These are phyloP conservation scores for Solanum chiquidenum DNA, from an alignment of 257 asterid genomes.

Conservation along the genomic window DNA sequence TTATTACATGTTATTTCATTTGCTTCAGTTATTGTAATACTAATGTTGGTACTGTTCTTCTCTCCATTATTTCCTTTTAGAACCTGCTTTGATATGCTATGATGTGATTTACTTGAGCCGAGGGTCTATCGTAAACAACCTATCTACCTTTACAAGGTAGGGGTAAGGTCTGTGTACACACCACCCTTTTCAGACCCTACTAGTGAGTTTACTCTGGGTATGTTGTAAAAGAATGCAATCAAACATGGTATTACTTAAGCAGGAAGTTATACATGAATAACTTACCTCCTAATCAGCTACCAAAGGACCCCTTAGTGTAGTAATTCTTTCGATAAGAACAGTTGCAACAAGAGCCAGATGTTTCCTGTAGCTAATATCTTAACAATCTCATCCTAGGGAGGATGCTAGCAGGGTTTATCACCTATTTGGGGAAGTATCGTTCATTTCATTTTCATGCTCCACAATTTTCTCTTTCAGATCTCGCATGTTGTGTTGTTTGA, in stretches of 20 bases:
- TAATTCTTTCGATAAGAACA: not conserved
- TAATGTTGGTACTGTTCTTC: not conserved
- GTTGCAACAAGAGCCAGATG: not conserved
- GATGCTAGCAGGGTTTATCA: not conserved
- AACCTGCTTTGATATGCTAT: not conserved
- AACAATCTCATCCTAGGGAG: not conserved
- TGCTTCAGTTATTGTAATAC: not conserved
- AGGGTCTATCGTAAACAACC: not conserved
- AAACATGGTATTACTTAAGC: not conserved
- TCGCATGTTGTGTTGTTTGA: not conserved
- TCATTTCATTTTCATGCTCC: not conserved
- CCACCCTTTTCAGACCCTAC: not conserved
- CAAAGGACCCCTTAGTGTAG: not conserved
- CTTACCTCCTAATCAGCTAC: not conserved
- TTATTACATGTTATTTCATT: not conserved
- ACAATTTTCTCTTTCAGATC: not conserved
- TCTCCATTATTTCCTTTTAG: not conserved
- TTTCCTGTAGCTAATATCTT: not conserved
- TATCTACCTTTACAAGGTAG: not conserved
- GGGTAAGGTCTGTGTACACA: not conserved
- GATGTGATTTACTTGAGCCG: not conserved
- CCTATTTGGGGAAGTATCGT: not conserved
- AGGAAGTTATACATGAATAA: not conserved
- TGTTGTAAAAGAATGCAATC: not conserved
- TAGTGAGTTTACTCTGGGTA: not conserved